Base-by-base conservation (phyloP, 2,329 filamentous ascomycete species). In the Hansfordia pulvinata region DNA sequence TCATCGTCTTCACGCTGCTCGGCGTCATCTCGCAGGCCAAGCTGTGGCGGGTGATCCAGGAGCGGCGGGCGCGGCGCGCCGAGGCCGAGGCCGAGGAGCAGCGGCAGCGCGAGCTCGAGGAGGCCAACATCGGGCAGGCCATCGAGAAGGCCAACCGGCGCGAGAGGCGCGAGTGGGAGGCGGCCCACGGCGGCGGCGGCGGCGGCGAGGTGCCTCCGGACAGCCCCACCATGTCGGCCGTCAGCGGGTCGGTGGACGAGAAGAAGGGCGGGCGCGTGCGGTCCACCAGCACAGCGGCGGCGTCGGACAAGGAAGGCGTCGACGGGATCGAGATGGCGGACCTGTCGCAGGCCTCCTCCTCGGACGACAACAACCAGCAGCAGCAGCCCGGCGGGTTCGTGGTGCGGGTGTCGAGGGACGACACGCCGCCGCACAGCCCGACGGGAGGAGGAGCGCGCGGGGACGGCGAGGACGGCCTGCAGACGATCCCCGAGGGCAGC, bases 1-100 rank as follows among this genome's bases (percentile, higher is more conserved):
- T 80, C 14, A 55, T 93, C 27, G 66, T 94, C 16, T 58, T 93
- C 12, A 76, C 69, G 31, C 49, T 84, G 8, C 59, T 81, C 11
- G 85, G 86, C 3, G 58, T 93, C 14, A 64, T 93, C 22, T 92
- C 83, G 0, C 88, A 96, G 48, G 60, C 90, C 39, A 82, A 77
- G 41, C 58, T 94, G 10, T 94, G 85, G 85, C 83, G 74, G 35
- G 61, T 93, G 6, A 70, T 93, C 32, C 71, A 74, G 40, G 64
- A 75, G 33, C 63, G 62, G 23, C 63, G 69, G 26, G 58, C 63
- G 38, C 58, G 60, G 51, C 67, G 55, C 40, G 66, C 60, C 1
- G 57, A 56, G 10, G 60, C 60, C 29, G 49, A 52, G 27, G 58
- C 57, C n/a, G 58, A 64, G 40, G 61, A 56, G 12, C 57, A 65